Conservation (phyloP, 2,329 filamentous ascomycete species). For the Paramyrothecium roridum region DNA sequence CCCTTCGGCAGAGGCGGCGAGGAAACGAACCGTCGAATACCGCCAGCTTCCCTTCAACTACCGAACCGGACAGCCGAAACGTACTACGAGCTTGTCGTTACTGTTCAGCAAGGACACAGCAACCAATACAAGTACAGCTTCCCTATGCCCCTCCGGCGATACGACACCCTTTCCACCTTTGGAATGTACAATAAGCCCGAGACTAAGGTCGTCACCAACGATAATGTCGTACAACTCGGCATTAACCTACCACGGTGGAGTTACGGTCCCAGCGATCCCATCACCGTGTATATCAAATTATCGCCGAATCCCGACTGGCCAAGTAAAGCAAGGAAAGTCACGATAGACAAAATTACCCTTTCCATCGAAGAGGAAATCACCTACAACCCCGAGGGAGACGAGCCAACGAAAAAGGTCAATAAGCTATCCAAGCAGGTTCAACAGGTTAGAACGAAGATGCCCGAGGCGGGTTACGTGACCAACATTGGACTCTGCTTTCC, state of each 20-base stretch:
- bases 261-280: constrained; percentile 91
- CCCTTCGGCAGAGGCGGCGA: constrained; percentile 89
- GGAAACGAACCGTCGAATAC: constrained; percentile 84
- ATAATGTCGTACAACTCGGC: constrained; percentile 86
- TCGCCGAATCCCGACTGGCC: constrained; percentile 91
- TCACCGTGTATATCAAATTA: constrained; percentile 93
- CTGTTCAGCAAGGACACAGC: constrained; percentile 83
- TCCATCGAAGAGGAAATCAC: constrained; percentile 96
- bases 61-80: constrained; percentile 94
- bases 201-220: constrained; percentile 77
- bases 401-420: constrained; percentile 87
- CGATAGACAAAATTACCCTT: constrained; percentile 90
- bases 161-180: constrained; percentile 96
- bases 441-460: constrained; percentile 76
- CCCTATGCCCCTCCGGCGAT: constrained; percentile 84
- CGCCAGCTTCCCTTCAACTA: constrained; percentile 86
- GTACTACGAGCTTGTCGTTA: constrained; percentile 94
- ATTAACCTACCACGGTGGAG: constrained; percentile 95
- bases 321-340: constrained; percentile 84
- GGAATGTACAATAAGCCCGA: constrained; percentile 99
- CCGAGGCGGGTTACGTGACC: constrained; percentile 88
- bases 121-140: constrained; percentile 89
- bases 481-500: constrained; percentile 91
- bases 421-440: constrained; percentile 82
- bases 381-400: constrained; percentile 97